Evolutionary conservation across 2,329 filamentous ascomycete genomes (phyloP).

Genomic region (Zymoseptoria ardabiliae): DNA sequence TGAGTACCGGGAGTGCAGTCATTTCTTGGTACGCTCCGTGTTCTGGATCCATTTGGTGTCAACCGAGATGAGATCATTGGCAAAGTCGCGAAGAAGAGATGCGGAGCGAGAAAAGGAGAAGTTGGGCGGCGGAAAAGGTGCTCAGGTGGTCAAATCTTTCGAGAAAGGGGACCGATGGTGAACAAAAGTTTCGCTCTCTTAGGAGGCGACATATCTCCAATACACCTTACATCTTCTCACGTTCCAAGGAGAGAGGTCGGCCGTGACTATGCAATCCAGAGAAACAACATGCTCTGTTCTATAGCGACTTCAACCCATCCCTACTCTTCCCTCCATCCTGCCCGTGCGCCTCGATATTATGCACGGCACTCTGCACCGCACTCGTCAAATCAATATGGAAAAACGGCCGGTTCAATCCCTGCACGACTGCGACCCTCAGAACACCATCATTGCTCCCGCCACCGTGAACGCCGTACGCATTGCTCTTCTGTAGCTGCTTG

Average conservation of each 20-base stretch:
- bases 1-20: no score
- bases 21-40: no score
- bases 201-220: not conserved
- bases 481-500: slow-evolving; percentile 42
- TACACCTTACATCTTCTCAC: not conserved
- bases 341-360: slow-evolving; percentile 46
- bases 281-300: not conserved
- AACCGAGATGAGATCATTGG: no score
- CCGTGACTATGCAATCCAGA: not conserved
- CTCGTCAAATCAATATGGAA: slow-evolving; percentile 92
- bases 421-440: slow-evolving; percentile 56
- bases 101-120: no score
- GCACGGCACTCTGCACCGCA: slow-evolving; percentile 78
- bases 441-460: not conserved
- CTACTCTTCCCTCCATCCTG: not conserved
- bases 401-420: slow-evolving; percentile 80
- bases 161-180: not conserved
- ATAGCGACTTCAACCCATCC: not conserved
- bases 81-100: no score
- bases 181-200: not conserved
- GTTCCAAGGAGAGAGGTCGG: not conserved
- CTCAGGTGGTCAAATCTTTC: not conserved
- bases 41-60: no score
- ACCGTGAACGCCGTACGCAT: slow-evolving; percentile 21
- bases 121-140: no score